Conservation (phyloP, 495 filamentous ascomycete genomes). For the Cercophora scortea region DNA sequence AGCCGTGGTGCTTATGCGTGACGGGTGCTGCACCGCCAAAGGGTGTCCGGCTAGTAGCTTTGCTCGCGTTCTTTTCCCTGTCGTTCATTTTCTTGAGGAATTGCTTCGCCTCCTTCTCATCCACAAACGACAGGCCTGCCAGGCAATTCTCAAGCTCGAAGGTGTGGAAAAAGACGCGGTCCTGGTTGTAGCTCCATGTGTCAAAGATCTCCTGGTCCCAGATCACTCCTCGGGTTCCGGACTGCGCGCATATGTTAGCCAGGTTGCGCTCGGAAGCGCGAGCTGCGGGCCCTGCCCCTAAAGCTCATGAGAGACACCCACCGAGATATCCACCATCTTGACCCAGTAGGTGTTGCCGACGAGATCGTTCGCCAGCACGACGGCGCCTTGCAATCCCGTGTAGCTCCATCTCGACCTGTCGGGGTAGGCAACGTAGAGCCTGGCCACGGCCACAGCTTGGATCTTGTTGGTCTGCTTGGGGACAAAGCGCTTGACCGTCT, state of each 20-base stretch:
- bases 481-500: conserved; percentile 83
- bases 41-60: conserved; percentile 67
- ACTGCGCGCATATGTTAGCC: conserved; percentile 39
- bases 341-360: conserved; percentile 95
- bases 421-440: conserved; percentile 89
- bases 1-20: conserved; percentile 34
- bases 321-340: conserved; percentile 93
- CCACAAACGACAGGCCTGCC: conserved; percentile 82
- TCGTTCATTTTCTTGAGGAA: conserved; percentile 95
- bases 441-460: conserved; percentile 83
- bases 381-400: conserved; percentile 87
- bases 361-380: conserved; percentile 87
- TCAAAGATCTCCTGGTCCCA: conserved; percentile 99
- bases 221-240: conserved; percentile 77
- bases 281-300: neutral
- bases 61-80: conserved; percentile 85
- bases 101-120: conserved; percentile 92
- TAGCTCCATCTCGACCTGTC: conserved; percentile 83
- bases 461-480: conserved; percentile 94
- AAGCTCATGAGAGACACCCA: conserved; percentile 37
- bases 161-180: conserved; percentile 93
- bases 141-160: conserved; percentile 91
- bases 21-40: conserved; percentile 57
- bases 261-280: neutral
- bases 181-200: conserved; percentile 87